These are phyloP conservation scores for Viridothelium virens DNA, from an alignment of 495 filamentous ascomycete genomes.

Conservation along the genomic window DNA sequence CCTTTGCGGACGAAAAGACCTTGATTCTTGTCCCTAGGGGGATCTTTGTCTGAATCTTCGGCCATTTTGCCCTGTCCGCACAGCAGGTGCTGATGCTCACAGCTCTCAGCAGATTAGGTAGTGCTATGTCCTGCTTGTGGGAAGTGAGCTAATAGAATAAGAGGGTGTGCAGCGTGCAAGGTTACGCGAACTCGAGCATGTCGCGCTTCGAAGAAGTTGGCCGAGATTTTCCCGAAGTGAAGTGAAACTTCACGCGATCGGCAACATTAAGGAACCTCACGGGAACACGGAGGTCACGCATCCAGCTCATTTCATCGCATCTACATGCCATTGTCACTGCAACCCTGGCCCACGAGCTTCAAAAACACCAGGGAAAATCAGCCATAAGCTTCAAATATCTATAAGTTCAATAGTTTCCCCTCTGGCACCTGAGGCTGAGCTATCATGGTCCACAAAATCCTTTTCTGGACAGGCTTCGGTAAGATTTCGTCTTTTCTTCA, in stretches of 20 bases:
- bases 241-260: constrained; percentile 6
- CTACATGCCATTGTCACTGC: constrained; percentile 1
- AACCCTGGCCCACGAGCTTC: neutral
- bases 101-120: neutral
- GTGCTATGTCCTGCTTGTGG: neutral
- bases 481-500: constrained; percentile 32
- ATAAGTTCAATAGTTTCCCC: neutral
- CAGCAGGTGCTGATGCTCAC: neutral
- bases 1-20: constrained; percentile 44
- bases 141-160: neutral
- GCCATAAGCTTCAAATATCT: neutral
- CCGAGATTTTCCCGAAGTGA: neutral
- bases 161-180: neutral
- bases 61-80: constrained; percentile 2
- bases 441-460: constrained; percentile 65
- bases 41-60: constrained; percentile 15
- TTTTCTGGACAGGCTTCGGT: constrained; percentile 99
- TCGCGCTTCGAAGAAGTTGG: neutral
- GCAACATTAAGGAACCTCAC: neutral
- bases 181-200: neutral
- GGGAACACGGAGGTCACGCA: neutral
- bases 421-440: constrained; percentile 7
- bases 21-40: constrained; percentile 32
- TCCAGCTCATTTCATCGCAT: neutral
- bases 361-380: neutral